Percentiles rank a stretch among this genome's conserved stretches.
These are phyloP conservation scores for Irpex rosettiformis DNA, from an alignment of 1,284 basidiomycete genomes.

Conservation along the genomic window DNA sequence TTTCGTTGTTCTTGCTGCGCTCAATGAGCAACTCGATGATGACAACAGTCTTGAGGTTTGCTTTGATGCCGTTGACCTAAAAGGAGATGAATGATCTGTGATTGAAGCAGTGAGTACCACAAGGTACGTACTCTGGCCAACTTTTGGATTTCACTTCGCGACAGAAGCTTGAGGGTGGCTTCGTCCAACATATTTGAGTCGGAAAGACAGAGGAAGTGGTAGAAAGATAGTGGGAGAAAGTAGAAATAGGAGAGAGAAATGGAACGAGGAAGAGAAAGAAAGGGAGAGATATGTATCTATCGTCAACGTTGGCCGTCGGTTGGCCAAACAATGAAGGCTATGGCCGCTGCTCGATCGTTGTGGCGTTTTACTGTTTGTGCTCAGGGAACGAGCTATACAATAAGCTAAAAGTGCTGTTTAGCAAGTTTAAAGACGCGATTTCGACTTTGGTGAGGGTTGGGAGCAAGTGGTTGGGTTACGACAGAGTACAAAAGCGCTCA, in stretches of 20 bases:
- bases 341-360: not conserved
- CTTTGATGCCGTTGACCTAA: constrained; percentile 3
- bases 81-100: not conserved
- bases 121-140: constrained; percentile 10
- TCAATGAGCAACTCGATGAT: constrained; percentile 2
- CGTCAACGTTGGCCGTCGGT: not conserved
- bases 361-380: not conserved
- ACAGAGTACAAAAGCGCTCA: not conserved
- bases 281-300: not conserved
- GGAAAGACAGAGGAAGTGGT: not conserved
- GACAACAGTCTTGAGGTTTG: constrained; percentile 4
- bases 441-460: not conserved
- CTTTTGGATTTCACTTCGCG: constrained; percentile 12
- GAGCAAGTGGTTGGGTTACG: not conserved
- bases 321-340: not conserved
- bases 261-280: not conserved
- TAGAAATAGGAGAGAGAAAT: not conserved
- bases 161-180: constrained; percentile 6
- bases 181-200: constrained; percentile 7
- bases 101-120: not conserved
- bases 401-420: not conserved
- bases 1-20: not conserved
- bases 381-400: not conserved
- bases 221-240: not conserved
- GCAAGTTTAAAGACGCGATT: not conserved